Percentiles rank a stretch among this genome's conserved stretches.
phyloP scores from a whole-genome alignment of 2,329 filamentous ascomycete species.

The Colletotrichum coccodes region DNA sequence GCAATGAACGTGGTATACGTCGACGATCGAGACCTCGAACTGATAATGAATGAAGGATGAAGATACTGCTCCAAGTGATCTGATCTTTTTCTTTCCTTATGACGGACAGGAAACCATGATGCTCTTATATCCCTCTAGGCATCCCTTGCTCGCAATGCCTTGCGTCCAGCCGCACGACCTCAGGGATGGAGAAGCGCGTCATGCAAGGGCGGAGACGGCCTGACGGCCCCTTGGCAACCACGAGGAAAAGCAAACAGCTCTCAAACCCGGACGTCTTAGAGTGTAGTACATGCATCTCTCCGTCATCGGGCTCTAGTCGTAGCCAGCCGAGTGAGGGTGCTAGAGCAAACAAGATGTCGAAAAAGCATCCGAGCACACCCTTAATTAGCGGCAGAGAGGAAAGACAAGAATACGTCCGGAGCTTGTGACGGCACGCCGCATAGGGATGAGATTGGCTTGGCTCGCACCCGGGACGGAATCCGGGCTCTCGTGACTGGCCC shows the following conservation, averaged over 20 bases:
- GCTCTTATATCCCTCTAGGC: background rate
- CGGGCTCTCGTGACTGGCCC: background rate
- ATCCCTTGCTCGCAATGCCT: background rate
- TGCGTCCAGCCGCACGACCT: background rate
- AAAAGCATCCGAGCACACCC: conserved; percentile 14
- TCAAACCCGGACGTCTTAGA: conserved; percentile 14
- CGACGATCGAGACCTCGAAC: background rate
- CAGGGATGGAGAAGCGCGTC: background rate
- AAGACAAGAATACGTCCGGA: background rate
- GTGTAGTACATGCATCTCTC: background rate
- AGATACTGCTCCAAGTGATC: background rate
- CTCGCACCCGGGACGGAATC: background rate
- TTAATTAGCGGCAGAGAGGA: background rate
- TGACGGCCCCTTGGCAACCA: conserved; percentile 21
- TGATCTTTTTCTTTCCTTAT: background rate
- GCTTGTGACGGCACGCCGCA: background rate
- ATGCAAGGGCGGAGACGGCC: conserved; percentile 13
- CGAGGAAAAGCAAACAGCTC: conserved; percentile 19
- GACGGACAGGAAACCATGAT: background rate
- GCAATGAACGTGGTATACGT: background rate
- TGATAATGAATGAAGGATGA: background rate
- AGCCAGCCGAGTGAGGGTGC: background rate
- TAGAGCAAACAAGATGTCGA: background rate
- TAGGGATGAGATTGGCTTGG: background rate
- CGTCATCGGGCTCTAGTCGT: conserved; percentile 6